phyloP scores from a whole-genome alignment of 2,329 filamentous ascomycete species.

The Curvularia eragrostidis region DNA sequence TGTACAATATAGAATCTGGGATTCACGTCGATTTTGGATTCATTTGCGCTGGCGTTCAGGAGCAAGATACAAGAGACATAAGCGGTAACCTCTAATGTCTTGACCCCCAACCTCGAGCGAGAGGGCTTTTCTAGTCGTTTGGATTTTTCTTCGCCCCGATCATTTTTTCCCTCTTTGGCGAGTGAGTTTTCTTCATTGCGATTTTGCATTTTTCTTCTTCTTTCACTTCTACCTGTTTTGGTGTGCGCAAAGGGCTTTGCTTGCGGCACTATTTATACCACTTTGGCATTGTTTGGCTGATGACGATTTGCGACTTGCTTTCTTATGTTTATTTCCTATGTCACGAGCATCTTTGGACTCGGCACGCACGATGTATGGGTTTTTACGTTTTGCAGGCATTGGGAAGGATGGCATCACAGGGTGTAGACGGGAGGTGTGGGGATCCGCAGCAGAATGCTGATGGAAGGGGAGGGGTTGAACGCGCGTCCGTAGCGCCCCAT shows the following conservation, averaged over 20 bases:
- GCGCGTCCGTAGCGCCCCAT: slow-evolving; percentile 28
- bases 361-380: slow-evolving; percentile 26
- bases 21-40: slow-evolving; percentile 30
- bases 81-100: slow-evolving; percentile 46
- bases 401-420: slow-evolving; percentile 15
- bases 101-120: slow-evolving; percentile 28
- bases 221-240: slow-evolving; percentile 28
- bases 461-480: slow-evolving; percentile 28
- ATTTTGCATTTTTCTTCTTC: slow-evolving; percentile 9
- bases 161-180: neutral
- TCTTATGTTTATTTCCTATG: slow-evolving; percentile 39
- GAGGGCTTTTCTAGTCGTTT: slow-evolving; percentile 36
- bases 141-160: slow-evolving; percentile 26
- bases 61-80: slow-evolving; percentile 36
- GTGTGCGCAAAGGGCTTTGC: slow-evolving; percentile 18
- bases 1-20: slow-evolving; percentile 44
- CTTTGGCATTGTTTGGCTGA: slow-evolving; percentile 33
- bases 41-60: slow-evolving; percentile 46
- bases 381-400: slow-evolving; percentile 24
- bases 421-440: slow-evolving; percentile 24
- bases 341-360: slow-evolving; percentile 34
- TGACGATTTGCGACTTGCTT: slow-evolving; percentile 31
- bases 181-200: neutral
- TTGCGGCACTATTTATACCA: slow-evolving; percentile 43
- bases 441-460: slow-evolving; percentile 19